A percentile compares a stretch with the other conserved stretches of the same genome.
These are phyloP conservation scores for Striga asiatica DNA, from an alignment of 257 asterid species.

Conservation along the genomic window DNA sequence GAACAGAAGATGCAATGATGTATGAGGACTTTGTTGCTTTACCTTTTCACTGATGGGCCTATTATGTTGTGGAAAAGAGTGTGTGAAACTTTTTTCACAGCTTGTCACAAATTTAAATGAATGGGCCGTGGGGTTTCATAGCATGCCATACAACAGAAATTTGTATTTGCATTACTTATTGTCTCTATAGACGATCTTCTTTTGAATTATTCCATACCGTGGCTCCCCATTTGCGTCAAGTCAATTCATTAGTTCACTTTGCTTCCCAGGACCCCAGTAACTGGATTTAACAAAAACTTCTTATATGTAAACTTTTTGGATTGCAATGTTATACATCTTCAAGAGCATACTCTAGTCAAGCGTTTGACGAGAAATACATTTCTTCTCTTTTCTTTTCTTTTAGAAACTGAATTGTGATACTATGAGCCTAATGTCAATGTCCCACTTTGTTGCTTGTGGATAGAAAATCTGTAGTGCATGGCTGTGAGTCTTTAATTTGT, in stretches of 20 bases:
- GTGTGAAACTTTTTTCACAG: not conserved
- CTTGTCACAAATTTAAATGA: not conserved
- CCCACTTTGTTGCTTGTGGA: conserved; percentile 1
- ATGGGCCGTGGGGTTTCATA: too few relatives aligned
- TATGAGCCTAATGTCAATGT: not conserved
- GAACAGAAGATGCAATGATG: not conserved
- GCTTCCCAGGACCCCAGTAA: too few relatives aligned
- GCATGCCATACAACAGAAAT: too few relatives aligned
- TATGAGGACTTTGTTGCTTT: not conserved
- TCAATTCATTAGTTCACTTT: too few relatives aligned
- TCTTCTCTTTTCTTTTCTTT: too few relatives aligned
- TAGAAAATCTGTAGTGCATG: conserved; percentile 2
- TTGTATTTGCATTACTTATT: not conserved
- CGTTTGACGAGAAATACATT: too few relatives aligned
- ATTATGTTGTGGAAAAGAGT: not conserved
- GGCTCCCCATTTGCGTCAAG: too few relatives aligned
- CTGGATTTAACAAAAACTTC: too few relatives aligned
- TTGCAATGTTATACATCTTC: too few relatives aligned
- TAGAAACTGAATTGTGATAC: not conserved
- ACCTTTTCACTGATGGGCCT: not conserved
- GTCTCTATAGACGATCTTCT: not conserved
- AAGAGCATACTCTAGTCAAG: not conserved
- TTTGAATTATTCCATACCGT: too few relatives aligned
- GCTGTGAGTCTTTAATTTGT: not conserved
- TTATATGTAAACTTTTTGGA: too few relatives aligned